Base-by-base conservation (phyloP, 1,139 yeast species). In the Suhomyces yuchorum region DNA sequence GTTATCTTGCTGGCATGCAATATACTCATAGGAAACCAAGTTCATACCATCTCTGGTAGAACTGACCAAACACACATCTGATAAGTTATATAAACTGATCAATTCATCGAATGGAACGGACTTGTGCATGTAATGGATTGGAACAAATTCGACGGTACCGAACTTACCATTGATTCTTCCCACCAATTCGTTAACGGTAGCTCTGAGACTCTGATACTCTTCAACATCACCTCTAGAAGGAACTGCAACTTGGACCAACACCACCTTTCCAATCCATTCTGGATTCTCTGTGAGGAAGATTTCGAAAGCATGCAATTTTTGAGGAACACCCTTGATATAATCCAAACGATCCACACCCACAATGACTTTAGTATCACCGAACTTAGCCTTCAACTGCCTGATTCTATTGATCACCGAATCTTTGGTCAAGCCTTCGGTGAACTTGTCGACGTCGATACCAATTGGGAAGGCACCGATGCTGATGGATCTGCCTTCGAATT, bases 1-100 rank as follows among this genome's bases (percentile, higher is more conserved):
- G 51, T 84, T 84, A 43, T 85, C 85, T 57, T 87, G 82, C 67
- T 93, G 99, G 63, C 98, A 92, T 1, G 99, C 97, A 61, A 95
- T 90, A 67, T 93, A 93, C 69, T 93, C 99, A 65, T 90, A 93
- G 48, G 95, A 84, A 37, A 93, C 99, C 61, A 93, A 80, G 65
- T 93, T 93, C 99, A 93, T 93, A 58, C 99, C 99, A 64, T 93
- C 99, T 62, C 99, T 81, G 1, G 99, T 93, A 3, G 96, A 87
- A 47, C 95, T 84, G 30, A 93, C 97, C 23, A 92, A 71, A 65
- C 99, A 95, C 28, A 90, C 96, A 60, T 95, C 99, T 53, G 95
- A 82, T 20, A 87, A 75, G 19, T 88, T 79, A 65, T 95, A 95
- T 49, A 95, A 78, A 23, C 97, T 83, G 52, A 93, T 87, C 62